These are phyloP conservation scores for Eleusine coracana DNA, from an alignment of 176 grass and related monocot species.

Conservation along the genomic window DNA sequence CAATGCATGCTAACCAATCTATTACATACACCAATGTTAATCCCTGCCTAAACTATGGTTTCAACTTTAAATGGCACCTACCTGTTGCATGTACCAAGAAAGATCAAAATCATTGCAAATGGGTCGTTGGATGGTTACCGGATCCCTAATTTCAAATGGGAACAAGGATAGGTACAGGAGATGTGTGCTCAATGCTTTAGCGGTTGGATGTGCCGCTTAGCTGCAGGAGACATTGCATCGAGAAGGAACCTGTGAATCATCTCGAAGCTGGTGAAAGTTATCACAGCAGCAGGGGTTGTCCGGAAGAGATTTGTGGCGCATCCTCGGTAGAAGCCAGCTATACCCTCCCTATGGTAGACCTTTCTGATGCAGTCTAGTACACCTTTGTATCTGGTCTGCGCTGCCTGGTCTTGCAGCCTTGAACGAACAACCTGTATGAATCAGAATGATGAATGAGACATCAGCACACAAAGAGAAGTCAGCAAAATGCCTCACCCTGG, in stretches of 20 bases:
- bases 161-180: conserved; percentile 39
- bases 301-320: conserved; percentile 87
- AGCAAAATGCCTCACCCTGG: not conserved
- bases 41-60: conserved; percentile 51
- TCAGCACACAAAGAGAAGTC: not conserved
- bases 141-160: conserved; percentile 27
- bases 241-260: conserved; percentile 92
- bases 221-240: conserved; percentile 51
- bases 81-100: conserved; percentile 35
- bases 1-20: conserved; percentile 39
- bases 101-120: conserved; percentile 16
- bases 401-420: conserved; percentile 89
- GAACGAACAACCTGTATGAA: conserved; percentile 83
- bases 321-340: conserved; percentile 90
- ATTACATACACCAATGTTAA: conserved; percentile 52
- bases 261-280: conserved; percentile 98
- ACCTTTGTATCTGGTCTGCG: conserved; percentile 70
- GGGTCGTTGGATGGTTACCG: conserved; percentile 23
- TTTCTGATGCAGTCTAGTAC: conserved; percentile 84
- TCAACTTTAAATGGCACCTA: conserved; percentile 45
- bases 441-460: conserved; percentile 9
- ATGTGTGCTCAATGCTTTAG: conserved; percentile 57
- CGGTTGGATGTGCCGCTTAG: conserved; percentile 60
- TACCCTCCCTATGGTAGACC: conserved; percentile 67
- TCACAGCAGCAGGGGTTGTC: conserved; percentile 94